Percentiles rank a stretch among this genome's conserved stretches.
These are phyloP conservation scores for Penicillium sp. DNA, from an alignment of 2,329 filamentous ascomycete species.

Conservation along the genomic window DNA sequence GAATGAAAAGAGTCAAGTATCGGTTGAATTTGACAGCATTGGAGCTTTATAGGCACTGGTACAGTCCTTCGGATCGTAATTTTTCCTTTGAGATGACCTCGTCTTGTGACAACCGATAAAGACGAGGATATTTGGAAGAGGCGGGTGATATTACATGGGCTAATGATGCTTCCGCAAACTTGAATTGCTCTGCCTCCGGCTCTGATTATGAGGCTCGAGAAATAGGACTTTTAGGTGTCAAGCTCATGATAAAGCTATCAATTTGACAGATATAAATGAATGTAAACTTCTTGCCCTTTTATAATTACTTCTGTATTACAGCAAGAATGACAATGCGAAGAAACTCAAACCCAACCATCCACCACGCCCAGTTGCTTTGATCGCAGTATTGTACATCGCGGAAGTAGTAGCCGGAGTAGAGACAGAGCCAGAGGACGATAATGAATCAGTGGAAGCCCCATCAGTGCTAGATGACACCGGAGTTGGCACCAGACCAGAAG, in stretches of 20 bases:
- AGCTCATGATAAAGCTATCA: not conserved
- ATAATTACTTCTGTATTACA: not conserved
- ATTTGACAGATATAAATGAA: not conserved
- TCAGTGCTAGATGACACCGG: not conserved
- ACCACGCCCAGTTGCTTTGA: not conserved
- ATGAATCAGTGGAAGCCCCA: not conserved
- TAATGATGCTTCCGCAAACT: slow-evolving; percentile 66
- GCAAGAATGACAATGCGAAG: not conserved
- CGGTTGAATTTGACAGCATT: slow-evolving; percentile 70
- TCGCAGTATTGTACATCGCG: not conserved
- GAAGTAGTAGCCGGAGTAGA: not conserved
- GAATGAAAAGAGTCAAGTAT: slow-evolving; percentile 63
- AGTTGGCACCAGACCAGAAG: not conserved
- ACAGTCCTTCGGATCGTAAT: slow-evolving; percentile 65
- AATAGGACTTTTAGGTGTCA: slow-evolving; percentile 9
- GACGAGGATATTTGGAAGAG: slow-evolving; percentile 71
- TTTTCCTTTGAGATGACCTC: slow-evolving; percentile 64
- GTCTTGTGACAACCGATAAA: slow-evolving; percentile 70
- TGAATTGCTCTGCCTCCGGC: slow-evolving; percentile 29
- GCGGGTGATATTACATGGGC: slow-evolving; percentile 76
- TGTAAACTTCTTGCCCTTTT: not conserved
- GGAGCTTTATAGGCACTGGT: slow-evolving; percentile 73
- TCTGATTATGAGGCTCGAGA: slow-evolving; percentile 15
- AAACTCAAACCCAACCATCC: not conserved
- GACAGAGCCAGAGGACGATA: not conserved